phyloP scores from a whole-genome alignment of 306 rosid genomes.

The Sphenostylis stenocarpa region DNA sequence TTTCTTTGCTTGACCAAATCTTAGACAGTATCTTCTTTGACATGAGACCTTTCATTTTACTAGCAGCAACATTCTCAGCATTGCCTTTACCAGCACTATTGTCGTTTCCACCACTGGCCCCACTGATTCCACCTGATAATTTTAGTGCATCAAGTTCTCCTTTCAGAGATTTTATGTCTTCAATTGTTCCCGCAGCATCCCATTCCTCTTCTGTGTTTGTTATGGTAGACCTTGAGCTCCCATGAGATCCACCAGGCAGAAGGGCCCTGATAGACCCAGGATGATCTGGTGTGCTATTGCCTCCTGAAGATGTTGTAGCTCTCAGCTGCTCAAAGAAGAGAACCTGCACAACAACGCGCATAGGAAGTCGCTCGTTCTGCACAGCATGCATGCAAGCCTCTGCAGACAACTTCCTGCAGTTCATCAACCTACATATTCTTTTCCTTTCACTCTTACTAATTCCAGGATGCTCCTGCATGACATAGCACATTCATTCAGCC shows the following conservation, averaged over 20 bases:
- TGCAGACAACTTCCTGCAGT: slow-evolving; percentile 81
- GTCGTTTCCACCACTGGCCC: slow-evolving; percentile 34
- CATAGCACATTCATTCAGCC: slow-evolving; percentile 21
- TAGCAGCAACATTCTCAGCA: slow-evolving; percentile 51
- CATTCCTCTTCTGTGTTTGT: slow-evolving; percentile 88
- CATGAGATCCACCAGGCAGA: slow-evolving; percentile 73
- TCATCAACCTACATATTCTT: slow-evolving; percentile 84
- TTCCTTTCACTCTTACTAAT: slow-evolving; percentile 86
- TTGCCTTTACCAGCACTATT: slow-evolving; percentile 39
- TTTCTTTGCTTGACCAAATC: slow-evolving; percentile 86
- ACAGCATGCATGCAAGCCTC: slow-evolving; percentile 95
- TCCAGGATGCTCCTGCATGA: slow-evolving; percentile 82
- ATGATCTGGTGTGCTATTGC: slow-evolving; percentile 65
- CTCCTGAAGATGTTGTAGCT: slow-evolving; percentile 58
- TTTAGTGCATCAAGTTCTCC: slow-evolving; percentile 60
- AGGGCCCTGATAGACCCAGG: slow-evolving; percentile 61
- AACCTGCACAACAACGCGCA: slow-evolving; percentile 83
- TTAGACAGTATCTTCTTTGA: slow-evolving; percentile 78
- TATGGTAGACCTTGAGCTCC: slow-evolving; percentile 84
- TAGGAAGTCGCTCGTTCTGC: slow-evolving; percentile 91
- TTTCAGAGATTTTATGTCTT: slow-evolving; percentile 70
- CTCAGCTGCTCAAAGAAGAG: slow-evolving; percentile 92
- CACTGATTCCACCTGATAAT: slow-evolving; percentile 39
- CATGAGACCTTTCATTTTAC: slow-evolving; percentile 67
- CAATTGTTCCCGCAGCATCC: slow-evolving; percentile 72